Conservation (phyloP, 2,329 filamentous ascomycete species). For the Iodosphaeria phyllophila region DNA sequence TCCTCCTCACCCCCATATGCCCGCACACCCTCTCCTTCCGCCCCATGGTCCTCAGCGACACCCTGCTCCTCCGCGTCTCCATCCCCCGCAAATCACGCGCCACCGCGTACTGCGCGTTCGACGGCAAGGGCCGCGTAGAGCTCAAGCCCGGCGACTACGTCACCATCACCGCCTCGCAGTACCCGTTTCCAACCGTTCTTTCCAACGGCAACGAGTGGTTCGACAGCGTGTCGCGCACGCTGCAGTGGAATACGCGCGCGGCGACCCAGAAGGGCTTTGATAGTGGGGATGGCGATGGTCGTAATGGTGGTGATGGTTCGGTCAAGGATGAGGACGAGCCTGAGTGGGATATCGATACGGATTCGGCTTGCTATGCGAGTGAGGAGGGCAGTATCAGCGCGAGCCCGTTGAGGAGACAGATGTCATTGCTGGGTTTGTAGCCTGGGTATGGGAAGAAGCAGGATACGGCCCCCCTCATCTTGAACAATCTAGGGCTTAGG, state of each 20-base stretch:
- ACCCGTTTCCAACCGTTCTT: slow-evolving; percentile 92
- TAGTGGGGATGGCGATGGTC: slow-evolving; percentile 20
- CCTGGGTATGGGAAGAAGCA: too few relatives aligned
- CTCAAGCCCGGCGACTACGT: slow-evolving; percentile 87
- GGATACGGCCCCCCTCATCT: too few relatives aligned
- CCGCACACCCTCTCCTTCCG: slow-evolving; percentile 93
- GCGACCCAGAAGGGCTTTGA: slow-evolving; percentile 86
- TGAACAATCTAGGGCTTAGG: too few relatives aligned
- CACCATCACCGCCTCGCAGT: slow-evolving; percentile 88
- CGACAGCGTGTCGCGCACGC: slow-evolving; percentile 76
- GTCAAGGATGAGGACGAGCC: slow-evolving; percentile 34
- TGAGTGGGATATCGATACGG: slow-evolving; percentile 91
- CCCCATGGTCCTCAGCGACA: slow-evolving; percentile 94
- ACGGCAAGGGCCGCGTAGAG: slow-evolving; percentile 90
- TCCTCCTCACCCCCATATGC: slow-evolving; percentile 92
- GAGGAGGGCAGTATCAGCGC: slow-evolving; percentile 52
- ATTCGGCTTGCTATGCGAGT: slow-evolving; percentile 51
- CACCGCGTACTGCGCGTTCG: slow-evolving; percentile 91
- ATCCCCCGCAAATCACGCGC: slow-evolving; percentile 73
- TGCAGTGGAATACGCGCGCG: slow-evolving; percentile 88
- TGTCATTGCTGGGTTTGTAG: slow-evolving; percentile 52
- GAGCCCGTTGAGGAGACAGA: slow-evolving; percentile 51
- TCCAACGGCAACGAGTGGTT: slow-evolving; percentile 89
- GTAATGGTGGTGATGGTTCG: slow-evolving; percentile 25
- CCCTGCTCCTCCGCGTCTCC: slow-evolving; percentile 75